Evolutionary conservation across 225 moss, liverwort and hornwort species (phyloP).

Genomic region (Straminergon stramineum): DNA sequence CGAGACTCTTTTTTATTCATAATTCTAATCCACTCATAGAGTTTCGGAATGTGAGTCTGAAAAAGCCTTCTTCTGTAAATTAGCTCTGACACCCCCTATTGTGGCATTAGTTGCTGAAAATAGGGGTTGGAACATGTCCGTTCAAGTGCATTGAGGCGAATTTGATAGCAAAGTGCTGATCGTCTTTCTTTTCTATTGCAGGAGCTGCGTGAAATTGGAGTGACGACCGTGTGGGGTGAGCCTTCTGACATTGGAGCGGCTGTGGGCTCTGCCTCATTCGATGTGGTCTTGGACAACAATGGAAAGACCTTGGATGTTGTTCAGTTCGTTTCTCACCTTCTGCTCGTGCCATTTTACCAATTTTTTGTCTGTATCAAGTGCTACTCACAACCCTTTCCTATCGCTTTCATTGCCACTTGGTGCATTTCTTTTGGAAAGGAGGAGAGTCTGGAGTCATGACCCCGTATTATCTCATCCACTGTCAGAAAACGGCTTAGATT

Average conservation of each 20-base stretch:
- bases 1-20: neutral
- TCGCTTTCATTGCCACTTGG: neutral
- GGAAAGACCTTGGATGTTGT: conserved; percentile 93
- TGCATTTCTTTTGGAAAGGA: neutral
- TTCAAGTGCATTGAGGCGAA: neutral
- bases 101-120: neutral
- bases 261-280: conserved; percentile 60
- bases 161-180: neutral
- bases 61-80: neutral
- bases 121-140: neutral
- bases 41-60: neutral
- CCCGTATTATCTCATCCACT: neutral
- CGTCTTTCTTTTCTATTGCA: neutral
- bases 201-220: conserved; percentile 86
- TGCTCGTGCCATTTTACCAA: neutral
- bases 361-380: neutral
- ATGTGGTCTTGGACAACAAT: conserved; percentile 88
- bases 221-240: conserved; percentile 81
- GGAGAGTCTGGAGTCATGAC: neutral
- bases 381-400: neutral
- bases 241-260: conserved; percentile 60
- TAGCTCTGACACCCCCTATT: neutral
- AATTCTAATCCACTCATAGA: neutral
- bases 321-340: conserved; percentile 37
- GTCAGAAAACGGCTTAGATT: neutral